phyloP scores from a whole-genome alignment of 2,329 filamentous ascomycete genomes.

The Hymenoscyphus scutula region DNA sequence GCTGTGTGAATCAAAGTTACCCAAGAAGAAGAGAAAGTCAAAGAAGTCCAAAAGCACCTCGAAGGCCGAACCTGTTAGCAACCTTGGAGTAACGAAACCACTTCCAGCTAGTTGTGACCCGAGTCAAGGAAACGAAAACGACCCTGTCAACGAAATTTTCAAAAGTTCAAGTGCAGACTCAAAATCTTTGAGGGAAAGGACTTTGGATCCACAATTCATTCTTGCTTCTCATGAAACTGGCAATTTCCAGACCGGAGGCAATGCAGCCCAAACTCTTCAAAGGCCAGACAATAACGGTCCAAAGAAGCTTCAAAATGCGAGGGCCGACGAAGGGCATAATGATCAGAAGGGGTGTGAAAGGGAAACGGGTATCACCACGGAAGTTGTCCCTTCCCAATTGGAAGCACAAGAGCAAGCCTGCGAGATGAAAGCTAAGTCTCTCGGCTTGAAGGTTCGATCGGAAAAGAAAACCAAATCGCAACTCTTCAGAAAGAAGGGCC shows the following conservation, averaged over 20 bases:
- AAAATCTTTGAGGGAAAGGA: neutral
- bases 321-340: no score
- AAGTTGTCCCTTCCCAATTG: neutral
- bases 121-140: neutral
- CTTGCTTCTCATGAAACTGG: neutral
- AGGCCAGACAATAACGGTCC: neutral
- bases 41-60: neutral
- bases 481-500: neutral
- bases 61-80: neutral
- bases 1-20: neutral
- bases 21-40: neutral
- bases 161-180: neutral
- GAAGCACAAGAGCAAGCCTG: neutral
- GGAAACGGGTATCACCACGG: neutral
- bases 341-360: neutral
- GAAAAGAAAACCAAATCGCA: neutral
- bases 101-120: neutral
- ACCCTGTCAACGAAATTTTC: neutral
- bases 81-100: neutral
- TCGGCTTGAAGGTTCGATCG: neutral
- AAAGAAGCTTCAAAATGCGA: no score
- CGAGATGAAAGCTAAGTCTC: neutral
- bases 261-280: neutral
- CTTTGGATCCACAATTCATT: neutral
- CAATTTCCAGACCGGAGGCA: neutral